A percentile compares a stretch with the other conserved stretches of the same genome.
These are phyloP conservation scores for Styphnolobium japonicum DNA, from an alignment of 306 rosid species.

Conservation along the genomic window DNA sequence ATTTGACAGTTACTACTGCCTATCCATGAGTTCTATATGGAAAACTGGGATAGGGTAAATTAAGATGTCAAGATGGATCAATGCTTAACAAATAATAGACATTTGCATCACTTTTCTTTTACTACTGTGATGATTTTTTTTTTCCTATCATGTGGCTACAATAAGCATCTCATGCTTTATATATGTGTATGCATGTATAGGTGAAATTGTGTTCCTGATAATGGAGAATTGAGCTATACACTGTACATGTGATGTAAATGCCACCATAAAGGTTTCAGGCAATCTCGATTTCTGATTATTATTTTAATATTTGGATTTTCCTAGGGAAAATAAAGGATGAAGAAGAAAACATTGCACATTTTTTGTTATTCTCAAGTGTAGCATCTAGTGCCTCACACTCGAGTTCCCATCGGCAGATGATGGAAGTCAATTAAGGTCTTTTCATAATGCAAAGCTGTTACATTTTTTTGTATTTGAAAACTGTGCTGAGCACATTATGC, in stretches of 20 bases:
- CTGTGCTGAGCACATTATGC: constrained; percentile 17
- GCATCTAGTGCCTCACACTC: constrained; percentile 22
- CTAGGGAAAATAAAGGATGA: constrained; percentile 16
- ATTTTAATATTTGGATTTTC: constrained; percentile 29
- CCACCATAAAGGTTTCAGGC: neutral
- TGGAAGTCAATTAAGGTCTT: constrained; percentile 31
- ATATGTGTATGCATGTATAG: neutral
- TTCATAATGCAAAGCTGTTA: constrained; percentile 30
- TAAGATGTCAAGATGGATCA: constrained; percentile 2
- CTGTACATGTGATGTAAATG: neutral
- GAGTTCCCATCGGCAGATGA: constrained; percentile 20
- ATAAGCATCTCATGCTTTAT: neutral
- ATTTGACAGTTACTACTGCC: neutral
- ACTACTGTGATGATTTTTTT: neutral
- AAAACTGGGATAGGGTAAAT: constrained; percentile 3
- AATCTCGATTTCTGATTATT: constrained; percentile 25
- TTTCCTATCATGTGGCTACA: neutral
- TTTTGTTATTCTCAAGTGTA: constrained; percentile 23
- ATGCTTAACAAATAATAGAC: neutral
- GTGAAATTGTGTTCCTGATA: neutral
- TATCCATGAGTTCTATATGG: neutral
- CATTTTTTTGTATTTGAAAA: constrained; percentile 18
- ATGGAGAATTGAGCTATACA: neutral
- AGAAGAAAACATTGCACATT: neutral
- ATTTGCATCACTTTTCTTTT: neutral